Evolutionary conservation across 768 basidiomycete species (phyloP).

Genomic region (Fomitopsis serialis): DNA sequence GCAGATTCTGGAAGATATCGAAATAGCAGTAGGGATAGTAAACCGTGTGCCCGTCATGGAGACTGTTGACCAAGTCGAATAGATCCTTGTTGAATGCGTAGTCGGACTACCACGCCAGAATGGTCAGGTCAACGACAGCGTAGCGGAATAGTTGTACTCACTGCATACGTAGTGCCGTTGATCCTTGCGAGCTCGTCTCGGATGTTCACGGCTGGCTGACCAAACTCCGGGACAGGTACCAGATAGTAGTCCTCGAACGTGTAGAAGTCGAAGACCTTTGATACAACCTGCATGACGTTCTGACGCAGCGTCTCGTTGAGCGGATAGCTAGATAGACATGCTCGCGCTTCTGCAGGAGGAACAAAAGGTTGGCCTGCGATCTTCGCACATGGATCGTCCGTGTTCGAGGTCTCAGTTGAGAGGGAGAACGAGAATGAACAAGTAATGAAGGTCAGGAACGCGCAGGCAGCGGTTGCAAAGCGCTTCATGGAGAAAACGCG

Average conservation of each 20-base stretch:
- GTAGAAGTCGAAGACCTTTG: slow-evolving; percentile 32
- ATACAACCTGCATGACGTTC: slow-evolving; percentile 29
- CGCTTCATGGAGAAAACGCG: too few species aligned
- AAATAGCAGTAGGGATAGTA: slow-evolving; percentile 57
- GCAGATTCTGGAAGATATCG: slow-evolving; percentile 33
- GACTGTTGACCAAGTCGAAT: slow-evolving; percentile 45
- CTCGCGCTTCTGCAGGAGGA: slow-evolving; percentile 47
- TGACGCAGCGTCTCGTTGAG: slow-evolving; percentile 35
- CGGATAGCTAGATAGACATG: slow-evolving; percentile 48
- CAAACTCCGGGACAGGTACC: slow-evolving; percentile 31
- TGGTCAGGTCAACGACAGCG: neutral
- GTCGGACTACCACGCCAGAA: slow-evolving; percentile 39
- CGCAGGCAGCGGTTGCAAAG: too few species aligned
- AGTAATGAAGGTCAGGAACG: too few species aligned
- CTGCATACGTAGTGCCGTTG: slow-evolving; percentile 42
- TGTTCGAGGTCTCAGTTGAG: too few species aligned
- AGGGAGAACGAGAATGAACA: too few species aligned
- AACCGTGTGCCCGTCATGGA: slow-evolving; percentile 66
- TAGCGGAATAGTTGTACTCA: slow-evolving; percentile 15
- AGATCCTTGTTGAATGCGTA: slow-evolving; percentile 60
- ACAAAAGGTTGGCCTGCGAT: slow-evolving; percentile 38
- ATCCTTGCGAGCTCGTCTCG: slow-evolving; percentile 43
- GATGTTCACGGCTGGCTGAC: slow-evolving; percentile 49
- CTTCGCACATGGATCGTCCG: slow-evolving; percentile 28
- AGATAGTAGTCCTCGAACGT: slow-evolving; percentile 36